Evolutionary conservation across 768 basidiomycete species (phyloP), one percentile per base, ranked within the genome.

Genomic region (Scleroderma citrinum): DNA sequence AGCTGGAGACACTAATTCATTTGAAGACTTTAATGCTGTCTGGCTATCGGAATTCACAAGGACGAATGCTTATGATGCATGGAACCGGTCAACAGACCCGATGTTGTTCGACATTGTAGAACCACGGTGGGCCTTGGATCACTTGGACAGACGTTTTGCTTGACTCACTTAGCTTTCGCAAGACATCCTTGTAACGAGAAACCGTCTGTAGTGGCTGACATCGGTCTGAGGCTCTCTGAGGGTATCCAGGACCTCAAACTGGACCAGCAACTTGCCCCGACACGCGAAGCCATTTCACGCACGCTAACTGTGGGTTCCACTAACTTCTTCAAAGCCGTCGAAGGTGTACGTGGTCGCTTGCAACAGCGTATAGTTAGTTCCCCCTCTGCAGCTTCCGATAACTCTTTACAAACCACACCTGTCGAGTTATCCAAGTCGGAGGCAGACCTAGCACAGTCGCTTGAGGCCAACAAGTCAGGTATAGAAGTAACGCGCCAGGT

Each of bases 131-230:
- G 55, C 56, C 46, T 14, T 44, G n/a, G 12, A 16, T 37, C 3
- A 29, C n/a, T 41, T 47, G 32, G 17, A n/a, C 5, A 17, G 11
- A 35, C n/a, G 46, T 3, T 20, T 30, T 32, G 36, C 44, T 50
- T 49, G 50, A 34, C 46, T 36, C 38, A 29, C 11, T 35, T 23
- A 29, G 20, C 40, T 21, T 14, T 37, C 26, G 44, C 47, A 53
- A 93, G 93, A 43, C 95, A 98, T 67, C 95, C 95, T 34, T 96
- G 94, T 65, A 89, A 84, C 50, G 90, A 91, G 56, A 91, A 89
- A 61, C 87, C 89, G 0, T 87, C 88, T 13, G 82, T 90, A 1
- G 87, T 97, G 4, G 77, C 92, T 5, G 96, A 99, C 59, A 84
- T 99, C 31, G 88, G 94, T 8, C 75, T 98, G 4, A 85, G 94